Percentiles rank a stretch among this genome's conserved stretches.
Evolutionary conservation across 2,329 filamentous ascomycete genomes (phyloP).

Genomic region (Davidsoniella australis): DNA sequence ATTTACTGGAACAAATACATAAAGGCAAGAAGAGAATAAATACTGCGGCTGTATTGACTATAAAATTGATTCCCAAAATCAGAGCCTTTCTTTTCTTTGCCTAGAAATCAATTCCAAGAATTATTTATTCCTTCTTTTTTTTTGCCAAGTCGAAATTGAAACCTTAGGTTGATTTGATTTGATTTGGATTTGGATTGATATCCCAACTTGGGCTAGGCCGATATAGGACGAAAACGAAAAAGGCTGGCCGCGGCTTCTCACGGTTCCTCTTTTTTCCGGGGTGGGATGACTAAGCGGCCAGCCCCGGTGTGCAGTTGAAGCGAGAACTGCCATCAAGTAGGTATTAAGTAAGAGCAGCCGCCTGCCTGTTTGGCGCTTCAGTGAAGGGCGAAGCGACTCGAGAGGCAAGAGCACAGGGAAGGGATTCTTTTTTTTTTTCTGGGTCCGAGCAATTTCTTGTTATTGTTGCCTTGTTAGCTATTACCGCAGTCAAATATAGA

Average conservation of each 20-base stretch:
- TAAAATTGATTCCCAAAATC: too few relatives aligned
- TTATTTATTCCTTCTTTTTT: too few relatives aligned
- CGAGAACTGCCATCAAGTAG: background rate
- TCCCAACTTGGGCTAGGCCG: conserved; percentile 7
- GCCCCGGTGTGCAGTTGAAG: background rate
- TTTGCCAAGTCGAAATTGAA: too few relatives aligned
- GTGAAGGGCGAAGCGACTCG: conserved; percentile 10
- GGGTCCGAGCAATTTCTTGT: background rate
- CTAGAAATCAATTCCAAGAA: too few relatives aligned
- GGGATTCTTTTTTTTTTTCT: too few relatives aligned
- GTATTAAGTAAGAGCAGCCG: conserved; percentile 4
- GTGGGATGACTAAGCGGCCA: conserved; percentile 6
- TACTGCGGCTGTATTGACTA: too few relatives aligned
- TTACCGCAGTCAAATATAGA: background rate
- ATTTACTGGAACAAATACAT: too few relatives aligned
- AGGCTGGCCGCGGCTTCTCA: conserved; percentile 11
- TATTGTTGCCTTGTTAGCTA: background rate
- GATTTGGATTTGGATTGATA: background rate
- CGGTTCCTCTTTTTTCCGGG: conserved; percentile 12
- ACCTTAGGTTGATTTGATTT: too few relatives aligned
- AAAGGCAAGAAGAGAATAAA: too few relatives aligned
- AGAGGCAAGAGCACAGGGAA: background rate
- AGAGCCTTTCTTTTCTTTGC: too few relatives aligned
- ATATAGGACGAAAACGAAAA: conserved; percentile 12
- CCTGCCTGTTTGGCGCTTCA: conserved; percentile 11